phyloP scores from a whole-genome alignment of 805 yeast species.

The Wickerhamiella siamensis region DNA sequence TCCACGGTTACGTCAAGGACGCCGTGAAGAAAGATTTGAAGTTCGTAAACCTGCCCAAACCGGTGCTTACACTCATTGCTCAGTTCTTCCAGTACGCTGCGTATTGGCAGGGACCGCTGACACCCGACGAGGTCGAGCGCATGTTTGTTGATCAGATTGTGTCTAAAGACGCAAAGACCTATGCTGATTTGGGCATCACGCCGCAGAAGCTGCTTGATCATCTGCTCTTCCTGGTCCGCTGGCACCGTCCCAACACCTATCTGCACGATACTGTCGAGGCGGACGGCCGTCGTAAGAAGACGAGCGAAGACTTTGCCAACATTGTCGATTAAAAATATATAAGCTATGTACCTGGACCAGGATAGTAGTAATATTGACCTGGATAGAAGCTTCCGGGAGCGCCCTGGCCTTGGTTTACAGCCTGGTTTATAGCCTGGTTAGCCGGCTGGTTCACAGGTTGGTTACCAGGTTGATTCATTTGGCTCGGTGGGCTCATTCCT shows the following conservation, averaged over 20 bases:
- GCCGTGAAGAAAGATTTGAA: slow-evolving; percentile 34
- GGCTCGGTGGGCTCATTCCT: no score
- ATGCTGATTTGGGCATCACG: slow-evolving; percentile 55
- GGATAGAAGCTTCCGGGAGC: no score
- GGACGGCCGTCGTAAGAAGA: slow-evolving; percentile 18
- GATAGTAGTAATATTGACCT: no score
- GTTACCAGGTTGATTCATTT: no score
- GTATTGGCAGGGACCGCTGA: slow-evolving; percentile 36
- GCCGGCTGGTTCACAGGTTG: no score
- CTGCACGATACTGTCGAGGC: slow-evolving; percentile 19
- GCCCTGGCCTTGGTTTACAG: no score
- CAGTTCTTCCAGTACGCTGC: slow-evolving; percentile 26
- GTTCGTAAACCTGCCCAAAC: slow-evolving; percentile 29
- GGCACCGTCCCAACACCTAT: slow-evolving; percentile 20
- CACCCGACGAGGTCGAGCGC: slow-evolving; percentile 64
- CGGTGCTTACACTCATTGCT: slow-evolving; percentile 26
- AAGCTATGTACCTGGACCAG: no score
- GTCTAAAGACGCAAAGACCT: slow-evolving; percentile 47
- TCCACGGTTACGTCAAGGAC: slow-evolving; percentile 56
- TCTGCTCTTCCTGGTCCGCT: slow-evolving; percentile 19
- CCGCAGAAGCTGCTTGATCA: slow-evolving; percentile 39
- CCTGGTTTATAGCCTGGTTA: no score
- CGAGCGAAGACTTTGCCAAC: slow-evolving; percentile 18
- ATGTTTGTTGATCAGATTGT: slow-evolving; percentile 50
- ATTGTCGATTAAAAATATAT: slow-evolving; percentile 17